Percentiles rank a stretch among this genome's conserved stretches.
Conservation (phyloP, 495 filamentous ascomycete genomes). For the Penicillium silybi region DNA sequence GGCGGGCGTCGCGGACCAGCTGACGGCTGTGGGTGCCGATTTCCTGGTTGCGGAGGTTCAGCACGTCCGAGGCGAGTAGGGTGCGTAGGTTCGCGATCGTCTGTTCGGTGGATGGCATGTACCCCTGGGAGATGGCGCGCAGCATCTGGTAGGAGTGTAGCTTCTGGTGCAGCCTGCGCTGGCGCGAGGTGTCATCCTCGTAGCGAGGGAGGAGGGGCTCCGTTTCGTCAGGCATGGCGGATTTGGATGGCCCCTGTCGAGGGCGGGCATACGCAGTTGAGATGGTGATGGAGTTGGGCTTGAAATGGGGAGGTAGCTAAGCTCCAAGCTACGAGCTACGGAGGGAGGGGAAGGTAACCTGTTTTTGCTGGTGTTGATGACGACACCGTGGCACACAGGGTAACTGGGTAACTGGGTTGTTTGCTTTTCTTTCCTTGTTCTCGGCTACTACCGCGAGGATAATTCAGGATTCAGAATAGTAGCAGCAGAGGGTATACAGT, state of each 20-base stretch:
- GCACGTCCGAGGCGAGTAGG: constrained; percentile 68
- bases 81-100: constrained; percentile 75
- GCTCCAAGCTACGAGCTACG: background rate
- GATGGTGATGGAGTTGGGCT: background rate
- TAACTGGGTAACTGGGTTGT: background rate
- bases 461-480: background rate
- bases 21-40: constrained; percentile 73
- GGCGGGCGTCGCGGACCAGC: constrained; percentile 66
- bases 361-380: background rate
- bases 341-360: background rate
- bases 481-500: no score
- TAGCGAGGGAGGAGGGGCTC: constrained; percentile 83
- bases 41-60: constrained; percentile 71
- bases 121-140: constrained; percentile 77
- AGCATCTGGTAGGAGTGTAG: constrained; percentile 91
- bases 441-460: no score
- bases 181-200: constrained; percentile 73
- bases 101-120: constrained; percentile 90
- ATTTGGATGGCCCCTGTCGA: background rate
- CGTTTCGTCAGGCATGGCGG: constrained; percentile 55
- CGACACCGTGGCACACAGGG: background rate
- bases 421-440: background rate
- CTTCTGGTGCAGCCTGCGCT: constrained; percentile 76
- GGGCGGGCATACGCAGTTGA: background rate
- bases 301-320: background rate